Percentiles rank a stretch among this genome's conserved stretches.
phyloP scores from a whole-genome alignment of 2,329 filamentous ascomycete species.

The Pseudogymnoascus sp. region DNA sequence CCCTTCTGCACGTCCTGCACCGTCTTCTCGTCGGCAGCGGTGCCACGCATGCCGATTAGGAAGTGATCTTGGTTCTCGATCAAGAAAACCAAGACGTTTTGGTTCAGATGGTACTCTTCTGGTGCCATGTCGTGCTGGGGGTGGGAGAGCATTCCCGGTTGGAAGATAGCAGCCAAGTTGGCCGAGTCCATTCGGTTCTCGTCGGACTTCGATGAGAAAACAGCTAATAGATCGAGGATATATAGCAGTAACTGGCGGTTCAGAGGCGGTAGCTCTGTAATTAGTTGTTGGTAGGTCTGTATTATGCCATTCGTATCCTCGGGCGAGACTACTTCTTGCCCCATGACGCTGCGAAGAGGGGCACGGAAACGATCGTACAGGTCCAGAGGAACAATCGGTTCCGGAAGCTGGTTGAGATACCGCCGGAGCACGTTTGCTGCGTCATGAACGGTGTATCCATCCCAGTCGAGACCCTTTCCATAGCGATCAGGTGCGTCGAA shows the following conservation, averaged over 20 bases:
- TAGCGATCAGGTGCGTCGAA: slow-evolving; percentile 95
- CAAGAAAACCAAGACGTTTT: slow-evolving; percentile 93
- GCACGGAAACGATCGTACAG: slow-evolving; percentile 88
- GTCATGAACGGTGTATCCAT: slow-evolving; percentile 96
- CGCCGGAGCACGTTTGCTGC: slow-evolving; percentile 91
- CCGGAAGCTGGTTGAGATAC: slow-evolving; percentile 92
- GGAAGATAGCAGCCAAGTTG: slow-evolving; percentile 94
- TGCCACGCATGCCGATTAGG: slow-evolving; percentile 95
- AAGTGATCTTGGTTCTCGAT: slow-evolving; percentile 99
- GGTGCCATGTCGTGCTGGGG: slow-evolving; percentile 93
- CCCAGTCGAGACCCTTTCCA: slow-evolving; percentile 94
- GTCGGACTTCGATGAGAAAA: slow-evolving; percentile 94
- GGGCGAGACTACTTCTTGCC: slow-evolving; percentile 59
- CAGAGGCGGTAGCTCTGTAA: slow-evolving; percentile 84
- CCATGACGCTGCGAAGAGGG: slow-evolving; percentile 60
- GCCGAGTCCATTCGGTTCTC: slow-evolving; percentile 94
- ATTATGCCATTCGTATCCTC: slow-evolving; percentile 73
- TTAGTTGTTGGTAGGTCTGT: slow-evolving; percentile 74
- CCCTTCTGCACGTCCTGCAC: slow-evolving; percentile 61
- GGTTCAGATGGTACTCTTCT: slow-evolving; percentile 86
- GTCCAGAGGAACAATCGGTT: slow-evolving; percentile 90
- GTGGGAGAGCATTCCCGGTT: slow-evolving; percentile 91
- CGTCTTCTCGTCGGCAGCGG: slow-evolving; percentile 80
- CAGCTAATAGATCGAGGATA: slow-evolving; percentile 88
- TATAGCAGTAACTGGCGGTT: slow-evolving; percentile 93